These are phyloP conservation scores for Thielaviopsis populi DNA, from an alignment of 2,329 filamentous ascomycete species.

Conservation along the genomic window DNA sequence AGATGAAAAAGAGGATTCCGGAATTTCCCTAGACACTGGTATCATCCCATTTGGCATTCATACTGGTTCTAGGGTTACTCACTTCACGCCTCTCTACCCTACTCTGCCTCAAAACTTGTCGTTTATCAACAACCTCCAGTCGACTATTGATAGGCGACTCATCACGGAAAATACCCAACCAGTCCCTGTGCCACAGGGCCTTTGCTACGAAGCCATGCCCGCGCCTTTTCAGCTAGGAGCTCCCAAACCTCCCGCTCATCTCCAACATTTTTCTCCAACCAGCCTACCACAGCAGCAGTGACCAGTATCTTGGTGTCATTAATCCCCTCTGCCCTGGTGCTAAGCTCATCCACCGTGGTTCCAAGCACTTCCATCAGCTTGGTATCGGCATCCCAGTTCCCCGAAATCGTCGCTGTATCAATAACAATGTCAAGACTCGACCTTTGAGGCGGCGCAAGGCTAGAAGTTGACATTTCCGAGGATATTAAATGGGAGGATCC, in stretches of 20 bases:
- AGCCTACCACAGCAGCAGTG: constrained; percentile 31
- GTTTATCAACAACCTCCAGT: no score
- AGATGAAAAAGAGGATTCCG: not conserved
- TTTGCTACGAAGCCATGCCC: constrained; percentile 29
- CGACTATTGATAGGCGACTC: no score
- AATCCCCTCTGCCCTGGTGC: not conserved
- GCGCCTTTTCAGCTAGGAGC: constrained; percentile 46
- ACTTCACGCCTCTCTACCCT: not conserved
- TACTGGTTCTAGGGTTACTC: not conserved
- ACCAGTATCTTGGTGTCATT: constrained; percentile 18
- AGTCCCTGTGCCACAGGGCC: not conserved
- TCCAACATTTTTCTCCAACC: constrained; percentile 32
- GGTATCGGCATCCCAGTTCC: constrained; percentile 19
- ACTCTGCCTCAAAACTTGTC: no score
- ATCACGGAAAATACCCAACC: not conserved
- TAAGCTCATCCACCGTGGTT: constrained; percentile 4
- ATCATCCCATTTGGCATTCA: not conserved
- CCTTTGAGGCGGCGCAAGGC: no score
- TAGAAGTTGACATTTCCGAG: not conserved
- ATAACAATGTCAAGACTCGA: not conserved
- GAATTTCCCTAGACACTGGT: not conserved
- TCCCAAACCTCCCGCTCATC: constrained; percentile 44
- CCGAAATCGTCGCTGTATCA: not conserved
- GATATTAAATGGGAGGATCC: no score
- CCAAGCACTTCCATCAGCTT: constrained; percentile 8